Base-by-base conservation (phyloP, 1,284 basidiomycete genomes). In the Boletus semigastroideus region DNA sequence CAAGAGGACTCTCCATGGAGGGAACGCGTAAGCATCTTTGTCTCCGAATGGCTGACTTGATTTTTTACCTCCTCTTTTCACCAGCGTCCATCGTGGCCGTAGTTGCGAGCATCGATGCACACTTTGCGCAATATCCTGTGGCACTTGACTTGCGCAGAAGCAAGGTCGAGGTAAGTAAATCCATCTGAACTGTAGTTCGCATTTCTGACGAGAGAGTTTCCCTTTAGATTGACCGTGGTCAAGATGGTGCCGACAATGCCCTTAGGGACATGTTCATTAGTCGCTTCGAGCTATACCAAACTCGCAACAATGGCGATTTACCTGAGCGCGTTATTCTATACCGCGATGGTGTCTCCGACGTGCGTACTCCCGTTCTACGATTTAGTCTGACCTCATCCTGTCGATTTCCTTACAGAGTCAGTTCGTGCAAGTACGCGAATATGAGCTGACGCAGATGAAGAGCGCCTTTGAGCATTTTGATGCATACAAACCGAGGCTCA, bases 321-420 rank as follows among this genome's bases (percentile, higher is more conserved):
- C 89, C 87, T 0, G 71, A 82, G 13, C 76, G 87, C 2, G 74
- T 92, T 8, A 69, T 90, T 43, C 70, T 91, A 11, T 92, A 82
- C 65, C 81, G 87, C 11, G 87, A 89, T 68, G 88, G 86, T 27
- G 86, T 89, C 6, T 87, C 86, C 0, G 86, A 90, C 72, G 85
- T 83, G 54, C n/a, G 74, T 48, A 8, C 33, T 14, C 42, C 27
- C 0, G 16, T 33, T 22, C 16, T 34, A 8, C 16, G 10, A 40
- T 41, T 8, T 16, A 7, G 19, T 39, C 6, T 11, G 17, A 42
- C 11, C 14, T 7, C 19, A 16, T 17, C 19, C 17, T 47, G n/a
- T 39, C 7, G 27, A 25, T 34, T 25, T 28, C 3, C 12, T 12
- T 45, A 25, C 55, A 89, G 83, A 84, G 86, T 11, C 87, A 90